A percentile compares a stretch with the other conserved stretches of the same genome.
Conservation (phyloP, 345 rosid species). For the Acer negundo region DNA sequence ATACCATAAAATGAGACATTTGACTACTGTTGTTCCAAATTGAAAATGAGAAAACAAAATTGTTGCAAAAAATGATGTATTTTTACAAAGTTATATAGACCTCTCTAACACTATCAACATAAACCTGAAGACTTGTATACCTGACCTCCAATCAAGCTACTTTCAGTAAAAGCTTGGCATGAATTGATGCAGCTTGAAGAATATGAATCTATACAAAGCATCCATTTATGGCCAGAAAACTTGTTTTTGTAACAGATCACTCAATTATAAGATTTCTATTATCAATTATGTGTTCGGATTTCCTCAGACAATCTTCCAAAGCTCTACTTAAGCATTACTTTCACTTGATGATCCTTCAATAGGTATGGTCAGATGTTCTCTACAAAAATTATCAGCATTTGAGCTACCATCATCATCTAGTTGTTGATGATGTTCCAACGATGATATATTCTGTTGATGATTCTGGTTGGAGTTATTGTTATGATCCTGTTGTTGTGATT, state of each 20-base stretch:
- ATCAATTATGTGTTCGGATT: background rate
- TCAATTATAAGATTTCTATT: too few relatives aligned
- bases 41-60: background rate
- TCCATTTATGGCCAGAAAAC: too few relatives aligned
- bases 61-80: too few relatives aligned
- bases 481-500: background rate
- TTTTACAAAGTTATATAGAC: too few relatives aligned
- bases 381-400: background rate
- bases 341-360: constrained; percentile 19
- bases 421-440: constrained; percentile 17
- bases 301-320: constrained; percentile 8
- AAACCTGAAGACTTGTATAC: background rate
- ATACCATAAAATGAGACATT: too few relatives aligned
- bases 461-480: background rate
- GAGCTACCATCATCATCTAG: background rate
- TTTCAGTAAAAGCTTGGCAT: too few relatives aligned
- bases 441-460: background rate
- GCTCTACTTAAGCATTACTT: background rate
- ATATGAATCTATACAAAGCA: too few relatives aligned
- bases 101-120: background rate
- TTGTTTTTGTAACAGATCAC: too few relatives aligned
- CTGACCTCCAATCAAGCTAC: background rate
- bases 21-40: too few relatives aligned
- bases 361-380: constrained; percentile 16
- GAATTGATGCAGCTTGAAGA: too few relatives aligned